Conservation (phyloP, 495 filamentous ascomycete species). For the Chaetomium tenue region DNA sequence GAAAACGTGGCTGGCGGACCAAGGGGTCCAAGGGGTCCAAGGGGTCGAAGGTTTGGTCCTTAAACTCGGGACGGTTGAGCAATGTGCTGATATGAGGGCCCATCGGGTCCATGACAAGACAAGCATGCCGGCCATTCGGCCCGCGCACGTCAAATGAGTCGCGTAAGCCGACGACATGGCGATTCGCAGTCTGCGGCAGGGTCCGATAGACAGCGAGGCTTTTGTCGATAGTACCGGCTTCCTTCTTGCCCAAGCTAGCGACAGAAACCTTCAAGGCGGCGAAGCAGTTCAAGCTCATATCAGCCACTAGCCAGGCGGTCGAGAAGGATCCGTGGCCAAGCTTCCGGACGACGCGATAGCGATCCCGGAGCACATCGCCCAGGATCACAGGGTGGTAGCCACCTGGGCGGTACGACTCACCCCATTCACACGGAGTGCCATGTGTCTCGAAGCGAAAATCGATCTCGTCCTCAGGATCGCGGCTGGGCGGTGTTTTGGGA, state of each 20-base stretch:
- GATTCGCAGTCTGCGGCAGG: too few relatives aligned
- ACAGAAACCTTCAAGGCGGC: neutral
- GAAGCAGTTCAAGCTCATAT: neutral
- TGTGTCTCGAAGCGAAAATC: neutral
- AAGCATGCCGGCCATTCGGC: neutral
- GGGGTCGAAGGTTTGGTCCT: too few relatives aligned
- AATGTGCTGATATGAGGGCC: neutral
- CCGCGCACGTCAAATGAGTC: neutral
- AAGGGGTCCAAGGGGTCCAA: too few relatives aligned
- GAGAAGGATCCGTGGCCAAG: constrained; percentile 2
- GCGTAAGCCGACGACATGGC: too few relatives aligned
- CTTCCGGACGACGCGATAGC: constrained; percentile 1
- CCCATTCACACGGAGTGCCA: constrained; percentile 4
- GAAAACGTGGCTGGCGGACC: too few relatives aligned
- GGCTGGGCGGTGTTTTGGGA: too few relatives aligned
- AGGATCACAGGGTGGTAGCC: neutral
- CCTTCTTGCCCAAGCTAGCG: neutral
- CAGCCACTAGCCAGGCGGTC: neutral
- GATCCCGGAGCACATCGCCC: neutral
- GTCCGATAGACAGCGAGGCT: too few relatives aligned
- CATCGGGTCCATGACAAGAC: neutral
- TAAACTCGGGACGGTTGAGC: neutral
- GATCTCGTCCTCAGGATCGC: too few relatives aligned
- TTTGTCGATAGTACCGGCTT: too few relatives aligned
- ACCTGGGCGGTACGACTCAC: constrained; percentile 3